Conservation (phyloP, 1,284 basidiomycete genomes). For the Ganoderma sinense region DNA sequence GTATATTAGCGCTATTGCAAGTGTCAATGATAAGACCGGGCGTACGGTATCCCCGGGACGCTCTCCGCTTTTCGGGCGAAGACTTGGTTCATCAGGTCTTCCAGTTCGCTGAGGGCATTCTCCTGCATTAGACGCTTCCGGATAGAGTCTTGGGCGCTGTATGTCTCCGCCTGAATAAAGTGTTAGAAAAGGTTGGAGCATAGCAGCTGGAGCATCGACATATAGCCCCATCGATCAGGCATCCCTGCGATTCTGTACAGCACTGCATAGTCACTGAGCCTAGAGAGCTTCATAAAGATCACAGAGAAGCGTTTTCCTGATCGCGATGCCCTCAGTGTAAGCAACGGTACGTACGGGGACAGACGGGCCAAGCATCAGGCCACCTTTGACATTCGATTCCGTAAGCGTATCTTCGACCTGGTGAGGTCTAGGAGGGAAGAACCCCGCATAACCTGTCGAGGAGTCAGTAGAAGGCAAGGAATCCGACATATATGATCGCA, state of each 20-base stretch:
- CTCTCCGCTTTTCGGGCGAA: slow-evolving; percentile 69
- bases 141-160: slow-evolving; percentile 64
- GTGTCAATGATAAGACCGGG: slow-evolving; percentile 9
- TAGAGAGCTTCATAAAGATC: no score
- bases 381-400: slow-evolving; percentile 80
- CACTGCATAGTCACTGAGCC: no score
- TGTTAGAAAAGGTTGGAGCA: neutral
- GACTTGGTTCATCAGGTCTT: slow-evolving; percentile 84
- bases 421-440: slow-evolving; percentile 83
- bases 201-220: neutral
- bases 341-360: slow-evolving; percentile 60
- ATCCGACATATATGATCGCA: slow-evolving; percentile 36
- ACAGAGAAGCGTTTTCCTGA: no score
- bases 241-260: no score
- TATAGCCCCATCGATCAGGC: no score
- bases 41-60: slow-evolving; percentile 69
- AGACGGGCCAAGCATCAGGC: slow-evolving; percentile 67
- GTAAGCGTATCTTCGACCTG: slow-evolving; percentile 90
- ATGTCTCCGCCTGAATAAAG: slow-evolving; percentile 63
- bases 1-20: neutral
- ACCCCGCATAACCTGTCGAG: slow-evolving; percentile 82
- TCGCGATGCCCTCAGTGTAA: neutral
- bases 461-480: slow-evolving; percentile 11
- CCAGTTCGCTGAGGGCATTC: slow-evolving; percentile 71
- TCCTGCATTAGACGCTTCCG: slow-evolving; percentile 58